Conservation (phyloP, 495 filamentous ascomycete species). For the Lepidopterella palustris region DNA sequence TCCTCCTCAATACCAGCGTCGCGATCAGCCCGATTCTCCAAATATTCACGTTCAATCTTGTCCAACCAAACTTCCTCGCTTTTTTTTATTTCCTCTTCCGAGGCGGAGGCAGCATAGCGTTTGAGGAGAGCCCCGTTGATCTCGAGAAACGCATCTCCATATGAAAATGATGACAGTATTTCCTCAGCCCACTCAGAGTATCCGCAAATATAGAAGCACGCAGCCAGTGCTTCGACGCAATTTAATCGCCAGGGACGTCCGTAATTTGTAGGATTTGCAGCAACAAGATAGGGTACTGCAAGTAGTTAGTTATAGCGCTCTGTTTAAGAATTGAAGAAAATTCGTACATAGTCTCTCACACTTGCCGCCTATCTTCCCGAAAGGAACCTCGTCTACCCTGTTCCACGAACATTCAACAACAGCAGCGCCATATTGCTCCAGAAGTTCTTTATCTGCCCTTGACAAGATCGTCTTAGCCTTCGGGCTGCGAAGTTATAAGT, state of each 20-base stretch:
- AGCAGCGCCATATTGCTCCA: constrained; percentile 85
- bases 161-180: constrained; percentile 75
- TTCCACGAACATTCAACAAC: constrained; percentile 99
- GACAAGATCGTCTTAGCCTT: constrained; percentile 83
- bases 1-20: constrained; percentile 53
- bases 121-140: constrained; percentile 81
- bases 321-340: background rate
- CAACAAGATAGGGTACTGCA: constrained; percentile 83
- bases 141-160: constrained; percentile 77
- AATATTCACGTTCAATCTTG: constrained; percentile 83
- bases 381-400: constrained; percentile 82
- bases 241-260: constrained; percentile 90
- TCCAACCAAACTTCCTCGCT: constrained; percentile 81
- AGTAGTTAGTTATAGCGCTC: background rate
- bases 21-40: constrained; percentile 63
- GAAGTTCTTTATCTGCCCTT: constrained; percentile 67
- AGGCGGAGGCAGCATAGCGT: constrained; percentile 73
- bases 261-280: constrained; percentile 96
- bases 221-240: constrained; percentile 90
- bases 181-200: constrained; percentile 83
- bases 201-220: constrained; percentile 86
- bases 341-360: constrained; percentile 69
- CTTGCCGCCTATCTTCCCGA: constrained; percentile 85
- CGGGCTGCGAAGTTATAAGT: constrained; percentile 46
- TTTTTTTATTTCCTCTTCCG: constrained; percentile 82